A percentile compares a stretch with the other conserved stretches of the same genome.
Evolutionary conservation across 139 green algal species (phyloP).

Genomic region (Protoeuglena noctilucae): DNA sequence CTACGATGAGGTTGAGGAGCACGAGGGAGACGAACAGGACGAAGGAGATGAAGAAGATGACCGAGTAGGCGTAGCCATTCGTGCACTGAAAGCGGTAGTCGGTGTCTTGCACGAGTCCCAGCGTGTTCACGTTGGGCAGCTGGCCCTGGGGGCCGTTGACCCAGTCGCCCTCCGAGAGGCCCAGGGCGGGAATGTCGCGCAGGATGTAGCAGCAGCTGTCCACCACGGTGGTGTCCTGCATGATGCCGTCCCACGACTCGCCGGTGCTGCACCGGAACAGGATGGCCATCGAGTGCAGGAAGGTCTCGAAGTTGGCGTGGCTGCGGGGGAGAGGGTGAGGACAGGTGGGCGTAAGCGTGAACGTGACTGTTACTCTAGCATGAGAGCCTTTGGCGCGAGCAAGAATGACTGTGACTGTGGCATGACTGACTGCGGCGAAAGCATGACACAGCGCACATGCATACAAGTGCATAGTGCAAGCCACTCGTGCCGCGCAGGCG

Average conservation of each 20-base stretch:
- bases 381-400: constrained; percentile 1
- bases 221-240: constrained; percentile 47
- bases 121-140: no score
- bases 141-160: no score
- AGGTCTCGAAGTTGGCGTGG: constrained; percentile 56
- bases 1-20: constrained; percentile 56
- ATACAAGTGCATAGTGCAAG: constrained; percentile 1
- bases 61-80: neutral
- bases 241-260: constrained; percentile 57
- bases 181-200: neutral
- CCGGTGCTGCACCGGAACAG: constrained; percentile 48
- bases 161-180: neutral
- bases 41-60: constrained; percentile 53
- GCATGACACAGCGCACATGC: neutral
- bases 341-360: neutral
- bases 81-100: neutral
- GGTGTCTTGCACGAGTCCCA: no score
- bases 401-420: neutral
- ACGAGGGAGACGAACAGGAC: constrained; percentile 45
- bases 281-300: constrained; percentile 33
- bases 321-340: constrained; percentile 4
- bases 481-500: no score
- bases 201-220: constrained; percentile 21
- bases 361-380: neutral
- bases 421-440: neutral